Evolutionary conservation across 1,284 basidiomycete species (phyloP).

Genomic region (Puccinia brachypodii): DNA sequence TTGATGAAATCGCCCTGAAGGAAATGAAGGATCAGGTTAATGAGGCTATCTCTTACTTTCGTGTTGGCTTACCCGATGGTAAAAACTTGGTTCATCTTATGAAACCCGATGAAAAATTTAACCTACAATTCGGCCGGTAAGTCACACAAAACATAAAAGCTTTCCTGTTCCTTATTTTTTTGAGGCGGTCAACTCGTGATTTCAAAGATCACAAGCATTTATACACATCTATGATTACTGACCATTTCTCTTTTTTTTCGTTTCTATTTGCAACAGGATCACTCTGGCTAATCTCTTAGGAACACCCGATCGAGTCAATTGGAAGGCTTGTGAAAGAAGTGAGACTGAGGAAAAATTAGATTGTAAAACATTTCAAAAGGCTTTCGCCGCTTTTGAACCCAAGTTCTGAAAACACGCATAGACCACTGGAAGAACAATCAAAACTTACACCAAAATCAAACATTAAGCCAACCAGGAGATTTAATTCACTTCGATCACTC

Average conservation of each 20-base stretch:
- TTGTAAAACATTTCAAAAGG: constrained; percentile 74
- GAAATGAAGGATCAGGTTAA: constrained; percentile 64
- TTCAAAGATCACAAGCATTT: no score
- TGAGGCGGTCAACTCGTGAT: not conserved
- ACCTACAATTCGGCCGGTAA: constrained; percentile 87
- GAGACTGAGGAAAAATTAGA: constrained; percentile 75
- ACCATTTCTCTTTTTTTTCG: not conserved
- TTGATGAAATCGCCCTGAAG: constrained; percentile 64
- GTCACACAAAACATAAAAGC: constrained; percentile 51
- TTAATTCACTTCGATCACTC: no score
- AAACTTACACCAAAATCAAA: no score
- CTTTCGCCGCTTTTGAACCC: constrained; percentile 71
- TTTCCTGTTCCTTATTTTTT: constrained; percentile 31
- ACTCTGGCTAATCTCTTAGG: constrained; percentile 73
- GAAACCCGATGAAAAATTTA: constrained; percentile 73
- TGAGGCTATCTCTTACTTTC: constrained; percentile 72
- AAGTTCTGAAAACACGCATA: not conserved
- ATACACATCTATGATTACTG: no score
- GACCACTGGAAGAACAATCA: no score
- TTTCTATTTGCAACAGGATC: constrained; percentile 62
- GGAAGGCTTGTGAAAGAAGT: constrained; percentile 76
- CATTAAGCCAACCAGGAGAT: no score
- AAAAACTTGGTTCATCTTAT: constrained; percentile 78
- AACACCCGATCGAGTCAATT: constrained; percentile 76
- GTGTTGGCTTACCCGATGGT: constrained; percentile 84